Evolutionary conservation across 306 rosid genomes (phyloP), one percentile per base, ranked within the genome.

Genomic region (Corylus avellana): DNA sequence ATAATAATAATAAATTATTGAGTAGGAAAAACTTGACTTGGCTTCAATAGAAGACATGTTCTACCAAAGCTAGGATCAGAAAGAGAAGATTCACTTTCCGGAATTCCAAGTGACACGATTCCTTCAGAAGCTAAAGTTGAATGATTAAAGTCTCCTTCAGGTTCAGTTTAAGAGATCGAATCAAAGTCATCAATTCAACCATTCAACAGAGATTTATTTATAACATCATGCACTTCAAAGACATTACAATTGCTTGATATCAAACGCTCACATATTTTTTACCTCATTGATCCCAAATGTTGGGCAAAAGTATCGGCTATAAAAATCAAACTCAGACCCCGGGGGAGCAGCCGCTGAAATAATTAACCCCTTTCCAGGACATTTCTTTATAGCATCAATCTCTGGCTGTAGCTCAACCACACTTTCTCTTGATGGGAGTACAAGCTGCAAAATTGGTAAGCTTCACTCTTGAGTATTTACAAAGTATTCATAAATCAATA

Each of bases 241-340:
- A 35, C 70, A 39, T 8, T 18, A 46, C 29, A 68, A 68, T 68
- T 39, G 51, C 17, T 68, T 68, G 50, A 68, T n/a, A 42, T 22
- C 29, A 68, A 42, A 39, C 16, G 17, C 14, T 10, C 27, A 68
- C 17, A 39, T 39, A 18, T 39, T 39, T 22, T 25, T 68, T 84
- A 90, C 98, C 97, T 92, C 97, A 53, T 86, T 80, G 84, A 92
- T 63, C 70, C 95, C 92, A 11, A 7, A 0, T 80, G 88, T 87
- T 8, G 97, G 98, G 80, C 78, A 75, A 83, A 92, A 92, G 80
- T 1, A 87, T 61, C 97, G 79, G 72, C 90, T 91, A 76, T 75
- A 84, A 84, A 92, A 86, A 69, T 94, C 97, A 84, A 89, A 92
- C 55, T 84, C 89, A 0, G 95, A 92, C 47, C 78, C 89, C 1